A percentile compares a stretch with the other conserved stretches of the same genome.
These are phyloP conservation scores for Solanum chmielewskii DNA, from an alignment of 257 asterid genomes.

Conservation along the genomic window DNA sequence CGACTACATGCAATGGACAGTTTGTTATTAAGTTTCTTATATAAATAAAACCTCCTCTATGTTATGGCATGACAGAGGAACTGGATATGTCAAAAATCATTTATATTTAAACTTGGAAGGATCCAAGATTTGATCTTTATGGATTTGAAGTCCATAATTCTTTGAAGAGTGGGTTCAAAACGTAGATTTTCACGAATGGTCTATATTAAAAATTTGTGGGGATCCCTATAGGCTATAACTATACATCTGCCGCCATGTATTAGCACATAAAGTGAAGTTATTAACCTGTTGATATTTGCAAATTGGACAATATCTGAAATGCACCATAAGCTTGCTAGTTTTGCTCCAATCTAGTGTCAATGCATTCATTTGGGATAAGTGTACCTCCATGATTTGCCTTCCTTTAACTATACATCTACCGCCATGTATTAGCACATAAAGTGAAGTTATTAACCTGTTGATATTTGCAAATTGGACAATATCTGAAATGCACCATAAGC, in stretches of 20 bases:
- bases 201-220: background rate
- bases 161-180: background rate
- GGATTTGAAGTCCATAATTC: background rate
- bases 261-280: background rate
- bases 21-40: background rate
- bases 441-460: background rate
- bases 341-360: background rate
- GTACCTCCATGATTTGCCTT: background rate
- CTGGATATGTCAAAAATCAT: background rate
- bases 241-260: background rate
- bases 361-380: background rate
- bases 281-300: background rate
- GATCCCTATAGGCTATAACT: background rate
- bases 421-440: background rate
- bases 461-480: background rate
- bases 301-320: background rate
- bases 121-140: background rate
- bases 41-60: background rate
- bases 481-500: background rate
- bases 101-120: background rate
- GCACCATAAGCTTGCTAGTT: background rate
- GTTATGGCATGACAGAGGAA: background rate
- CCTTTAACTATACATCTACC: background rate
- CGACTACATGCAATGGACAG: background rate
- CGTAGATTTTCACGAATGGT: background rate